phyloP scores from a whole-genome alignment of 2,329 filamentous ascomycete species.

The Cladophialophora carrionii region DNA sequence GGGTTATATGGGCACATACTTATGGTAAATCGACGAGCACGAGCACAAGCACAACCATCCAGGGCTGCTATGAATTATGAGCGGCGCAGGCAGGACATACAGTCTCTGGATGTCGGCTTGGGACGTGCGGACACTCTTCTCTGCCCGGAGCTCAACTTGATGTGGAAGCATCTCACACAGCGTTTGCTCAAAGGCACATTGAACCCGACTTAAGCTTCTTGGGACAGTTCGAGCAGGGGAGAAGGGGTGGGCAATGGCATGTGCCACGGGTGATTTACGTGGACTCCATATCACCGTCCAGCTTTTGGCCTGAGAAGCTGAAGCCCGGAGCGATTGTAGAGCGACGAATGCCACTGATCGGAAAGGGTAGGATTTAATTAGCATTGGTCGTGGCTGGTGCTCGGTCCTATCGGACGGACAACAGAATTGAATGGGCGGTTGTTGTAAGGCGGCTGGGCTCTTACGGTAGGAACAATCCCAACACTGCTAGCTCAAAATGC shows the following conservation, averaged over 20 bases:
- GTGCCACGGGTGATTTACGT: background rate
- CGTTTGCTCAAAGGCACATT: background rate
- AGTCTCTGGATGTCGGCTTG: background rate
- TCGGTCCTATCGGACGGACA: background rate
- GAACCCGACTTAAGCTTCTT: background rate
- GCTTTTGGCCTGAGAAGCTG: background rate
- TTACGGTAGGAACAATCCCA: background rate
- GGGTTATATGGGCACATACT: conserved; percentile 1
- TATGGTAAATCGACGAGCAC: background rate
- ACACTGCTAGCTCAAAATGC: background rate
- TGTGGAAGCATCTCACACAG: background rate
- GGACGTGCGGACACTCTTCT: background rate
- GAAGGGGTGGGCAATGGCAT: background rate
- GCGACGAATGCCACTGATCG: background rate
- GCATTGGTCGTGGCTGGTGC: background rate
- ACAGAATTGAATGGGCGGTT: background rate
- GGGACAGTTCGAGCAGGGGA: background rate
- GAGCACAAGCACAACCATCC: background rate
- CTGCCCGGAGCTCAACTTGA: background rate
- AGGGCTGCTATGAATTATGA: background rate
- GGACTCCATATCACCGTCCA: too few species aligned
- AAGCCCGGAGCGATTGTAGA: background rate
- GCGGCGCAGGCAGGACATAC: background rate
- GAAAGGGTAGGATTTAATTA: background rate
- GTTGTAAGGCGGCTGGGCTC: background rate